Percentiles rank a stretch among this genome's conserved stretches.
Conservation (phyloP, 2,329 filamentous ascomycete species). For the Trichoderma sp. region DNA sequence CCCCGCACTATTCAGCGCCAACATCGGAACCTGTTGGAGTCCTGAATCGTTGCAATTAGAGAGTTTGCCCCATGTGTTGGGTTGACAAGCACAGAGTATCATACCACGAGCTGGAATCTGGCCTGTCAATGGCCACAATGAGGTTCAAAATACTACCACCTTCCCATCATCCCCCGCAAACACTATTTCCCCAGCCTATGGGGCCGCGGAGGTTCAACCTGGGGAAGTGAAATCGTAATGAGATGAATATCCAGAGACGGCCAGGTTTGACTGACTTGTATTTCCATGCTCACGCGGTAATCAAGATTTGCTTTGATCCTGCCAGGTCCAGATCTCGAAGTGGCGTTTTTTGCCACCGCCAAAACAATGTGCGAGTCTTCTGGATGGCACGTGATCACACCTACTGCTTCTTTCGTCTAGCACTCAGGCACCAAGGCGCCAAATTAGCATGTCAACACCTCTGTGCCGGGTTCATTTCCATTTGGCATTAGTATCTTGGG, state of each 20-base stretch:
- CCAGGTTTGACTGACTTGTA: not conserved
- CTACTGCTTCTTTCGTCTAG: not conserved
- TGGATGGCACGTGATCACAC: not conserved
- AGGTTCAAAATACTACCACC: conserved; percentile 3
- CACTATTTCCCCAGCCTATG: conserved; percentile 8
- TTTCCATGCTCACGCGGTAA: not conserved
- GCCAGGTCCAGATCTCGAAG: not conserved
- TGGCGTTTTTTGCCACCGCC: conserved; percentile 5
- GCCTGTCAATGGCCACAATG: not conserved
- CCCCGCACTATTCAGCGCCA: conserved; percentile 9
- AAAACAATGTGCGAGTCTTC: not conserved
- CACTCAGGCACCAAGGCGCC: not conserved
- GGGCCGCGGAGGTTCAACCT: not conserved
- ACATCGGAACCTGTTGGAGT: conserved; percentile 8
- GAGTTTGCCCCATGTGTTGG: not conserved
- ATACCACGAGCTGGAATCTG: not conserved
- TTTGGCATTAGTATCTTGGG: not conserved
- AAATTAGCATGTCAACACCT: not conserved
- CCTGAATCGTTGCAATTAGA: not conserved
- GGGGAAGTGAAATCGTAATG: not conserved
- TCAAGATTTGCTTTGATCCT: not conserved
- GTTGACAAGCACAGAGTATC: not conserved
- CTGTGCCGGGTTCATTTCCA: not conserved
- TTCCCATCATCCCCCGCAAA: conserved; percentile 3
- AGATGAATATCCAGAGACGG: not conserved